Evolutionary conservation across 2,329 filamentous ascomycete species (phyloP), one percentile per base, ranked within the genome.

Genomic region (Claviceps paspali): DNA sequence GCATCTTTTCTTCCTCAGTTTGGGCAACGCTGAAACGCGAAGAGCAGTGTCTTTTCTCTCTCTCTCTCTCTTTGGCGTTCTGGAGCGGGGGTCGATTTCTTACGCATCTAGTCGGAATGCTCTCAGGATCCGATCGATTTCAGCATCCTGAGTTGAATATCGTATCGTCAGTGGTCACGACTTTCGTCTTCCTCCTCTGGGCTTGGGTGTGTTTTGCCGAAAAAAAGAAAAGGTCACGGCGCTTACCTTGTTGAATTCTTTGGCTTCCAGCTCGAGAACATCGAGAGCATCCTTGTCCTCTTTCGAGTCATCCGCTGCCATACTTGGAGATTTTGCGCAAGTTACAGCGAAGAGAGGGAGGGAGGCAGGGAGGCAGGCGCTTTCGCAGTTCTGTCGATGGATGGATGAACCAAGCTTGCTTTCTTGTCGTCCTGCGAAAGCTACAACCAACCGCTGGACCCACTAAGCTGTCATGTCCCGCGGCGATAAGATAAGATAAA

Each of bases 111-210:
- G 75, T 49, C 81, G 77, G 60, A 98, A 98, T 33, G 87, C 83
- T 52, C 81, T 82, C 47, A 93, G 70, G 48, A 98, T 98, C 42
- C 88, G 82, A 53, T 93, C 84, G 51, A 96, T 96, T 57, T 96
- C 88, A 41, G 82, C 79, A 70, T 96, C 91, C 82, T 93, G 23
- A 15, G 12, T n/a, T n/a, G n/a, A n/a, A 23, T 5, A 45, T 8
- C 32, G 11, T 5, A 27, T 29, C 10, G 36, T 53, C 36, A 54
- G 48, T 30, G 10, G 22, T 38, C 39, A 33, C 5, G 7, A 33
- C 8, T 29, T 35, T 32, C 21, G 11, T 5, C 14, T 22, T 22
- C 5, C 21, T 22, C 21, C 8, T 8, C 8, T 22, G 21, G 21
- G 8, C 5, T 5, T 5, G 21, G 21, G 21, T 5, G 21, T 22